These are phyloP conservation scores for Naumovozyma baii DNA, from an alignment of 805 yeast species.

Conservation along the genomic window DNA sequence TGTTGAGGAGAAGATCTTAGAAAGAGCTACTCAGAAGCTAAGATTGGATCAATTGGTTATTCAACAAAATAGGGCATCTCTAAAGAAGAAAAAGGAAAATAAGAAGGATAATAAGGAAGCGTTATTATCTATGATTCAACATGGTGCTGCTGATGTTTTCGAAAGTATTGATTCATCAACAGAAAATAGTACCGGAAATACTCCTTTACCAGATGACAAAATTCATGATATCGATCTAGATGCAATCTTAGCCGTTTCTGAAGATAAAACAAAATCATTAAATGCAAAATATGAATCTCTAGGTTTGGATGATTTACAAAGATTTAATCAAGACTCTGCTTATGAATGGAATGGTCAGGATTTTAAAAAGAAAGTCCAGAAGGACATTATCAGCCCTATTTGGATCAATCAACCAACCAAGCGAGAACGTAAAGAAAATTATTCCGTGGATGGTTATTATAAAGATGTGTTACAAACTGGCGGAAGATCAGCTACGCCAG, in stretches of 20 bases:
- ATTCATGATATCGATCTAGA: slow-evolving; percentile 47
- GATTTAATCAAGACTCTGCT: slow-evolving; percentile 62
- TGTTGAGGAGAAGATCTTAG: slow-evolving; percentile 73
- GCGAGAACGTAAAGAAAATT: slow-evolving; percentile 75
- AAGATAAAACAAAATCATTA: slow-evolving; percentile 51
- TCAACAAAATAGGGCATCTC: slow-evolving; percentile 53
- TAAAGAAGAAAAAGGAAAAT: slow-evolving; percentile 23
- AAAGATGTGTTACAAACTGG: slow-evolving; percentile 72
- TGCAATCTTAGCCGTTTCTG: slow-evolving; percentile 48
- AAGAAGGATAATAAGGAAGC: slow-evolving; percentile 50
- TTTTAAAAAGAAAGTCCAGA: slow-evolving; percentile 50
- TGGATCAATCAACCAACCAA: slow-evolving; percentile 78
- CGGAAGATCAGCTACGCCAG: slow-evolving; percentile 40
- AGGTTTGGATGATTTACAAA: slow-evolving; percentile 70
- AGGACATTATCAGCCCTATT: slow-evolving; percentile 42
- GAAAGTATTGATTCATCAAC: slow-evolving; percentile 14
- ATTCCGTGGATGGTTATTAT: slow-evolving; percentile 79
- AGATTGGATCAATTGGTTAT: slow-evolving; percentile 74
- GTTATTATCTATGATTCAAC: slow-evolving; percentile 70
- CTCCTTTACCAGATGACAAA: slow-evolving; percentile 23
- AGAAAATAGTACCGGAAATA: slow-evolving; percentile 14
- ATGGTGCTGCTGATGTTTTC: slow-evolving; percentile 64
- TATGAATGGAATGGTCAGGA: slow-evolving; percentile 86
- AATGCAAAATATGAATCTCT: slow-evolving; percentile 54
- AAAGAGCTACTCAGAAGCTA: slow-evolving; percentile 71